Base-by-base conservation (phyloP, 345 rosid species). In the Passiflora organensis region DNA sequence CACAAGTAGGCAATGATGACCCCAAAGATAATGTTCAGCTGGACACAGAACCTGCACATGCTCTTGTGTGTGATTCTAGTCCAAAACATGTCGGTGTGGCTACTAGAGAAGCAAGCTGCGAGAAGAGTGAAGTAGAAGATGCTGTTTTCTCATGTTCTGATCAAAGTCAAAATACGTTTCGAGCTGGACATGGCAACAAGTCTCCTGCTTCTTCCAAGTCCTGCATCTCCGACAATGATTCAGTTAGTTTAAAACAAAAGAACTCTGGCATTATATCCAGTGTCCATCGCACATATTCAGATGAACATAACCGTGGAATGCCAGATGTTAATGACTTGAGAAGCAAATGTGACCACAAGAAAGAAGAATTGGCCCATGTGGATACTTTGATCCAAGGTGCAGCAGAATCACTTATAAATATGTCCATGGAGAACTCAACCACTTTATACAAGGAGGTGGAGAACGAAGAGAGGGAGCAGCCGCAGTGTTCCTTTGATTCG, bases 331-430 rank as follows among this genome's bases (percentile, higher is more conserved):
- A 23, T 45, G 67, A 61, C 41, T 13, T 16, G 8, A 49, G 59
- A 45, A 25, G 23, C 8, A 53, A 56, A 22, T 53, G 58, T 68
- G 20, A 25, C 32, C 25, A 32, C 17, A 38, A 58, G 51, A 48
- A 46, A 22, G 76, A 58, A 63, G 75, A 74, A 46, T 64, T 68
- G 13, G 48, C 61, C 43, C 74, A 66, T 60, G 60, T 49, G 12
- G 73, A 73, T 68, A 23, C 6, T 36, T 21, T 61, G 60, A 70
- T 73, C 56, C 78, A 71, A 63, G 56, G 51, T 43, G 96, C 93
- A 34, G 96, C 93, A 8, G 80, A 82, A 60, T 76, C 81, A 42
- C 82, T 87, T 44, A 47, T 87, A 53, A 67, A 43, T 28, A 59
- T 84, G 19, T 81, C 84, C 8, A 17, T 19, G 52, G 36, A 50